Evolutionary conservation across 306 rosid species (phyloP).

Genomic region (Canavalia ensiformis): DNA sequence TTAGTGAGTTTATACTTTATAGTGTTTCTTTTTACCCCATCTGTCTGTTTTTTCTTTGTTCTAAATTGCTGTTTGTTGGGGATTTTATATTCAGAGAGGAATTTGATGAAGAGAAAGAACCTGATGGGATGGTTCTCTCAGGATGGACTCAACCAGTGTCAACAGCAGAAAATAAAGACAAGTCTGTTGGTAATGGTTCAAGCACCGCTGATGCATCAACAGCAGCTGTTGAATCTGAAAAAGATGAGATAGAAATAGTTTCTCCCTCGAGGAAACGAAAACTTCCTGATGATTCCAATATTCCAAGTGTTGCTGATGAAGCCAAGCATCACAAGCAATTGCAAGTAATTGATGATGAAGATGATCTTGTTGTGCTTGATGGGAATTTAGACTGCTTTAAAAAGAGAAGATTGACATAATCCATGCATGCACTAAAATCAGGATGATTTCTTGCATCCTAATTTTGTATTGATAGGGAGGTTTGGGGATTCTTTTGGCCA

Average conservation of each 20-base stretch:
- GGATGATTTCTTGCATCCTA: conserved; percentile 57
- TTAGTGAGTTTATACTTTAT: background rate
- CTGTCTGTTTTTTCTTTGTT: background rate
- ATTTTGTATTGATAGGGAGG: conserved; percentile 79
- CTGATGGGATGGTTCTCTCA: conserved; percentile 90
- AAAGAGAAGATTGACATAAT: conserved; percentile 71
- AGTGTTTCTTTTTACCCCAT: background rate
- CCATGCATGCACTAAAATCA: conserved; percentile 36
- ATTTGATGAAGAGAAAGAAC: conserved; percentile 98
- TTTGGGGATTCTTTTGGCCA: conserved; percentile 73
- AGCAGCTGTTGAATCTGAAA: conserved; percentile 50
- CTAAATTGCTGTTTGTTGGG: conserved; percentile 26
- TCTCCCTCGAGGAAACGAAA: conserved; percentile 68
- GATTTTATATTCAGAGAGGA: conserved; percentile 70
- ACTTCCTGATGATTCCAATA: conserved; percentile 49
- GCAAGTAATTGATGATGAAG: conserved; percentile 78
- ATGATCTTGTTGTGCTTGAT: conserved; percentile 75
- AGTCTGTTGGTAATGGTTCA: conserved; percentile 66
- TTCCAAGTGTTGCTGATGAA: conserved; percentile 48
- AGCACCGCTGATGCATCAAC: conserved; percentile 58
- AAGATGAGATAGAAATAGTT: conserved; percentile 49
- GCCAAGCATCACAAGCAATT: conserved; percentile 54
- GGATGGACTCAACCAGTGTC: conserved; percentile 85
- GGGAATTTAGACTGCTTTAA: conserved; percentile 61
- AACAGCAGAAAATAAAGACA: conserved; percentile 59